Base-by-base conservation (phyloP, 208 protist genomes). In the Trypanosoma boissoni region DNA sequence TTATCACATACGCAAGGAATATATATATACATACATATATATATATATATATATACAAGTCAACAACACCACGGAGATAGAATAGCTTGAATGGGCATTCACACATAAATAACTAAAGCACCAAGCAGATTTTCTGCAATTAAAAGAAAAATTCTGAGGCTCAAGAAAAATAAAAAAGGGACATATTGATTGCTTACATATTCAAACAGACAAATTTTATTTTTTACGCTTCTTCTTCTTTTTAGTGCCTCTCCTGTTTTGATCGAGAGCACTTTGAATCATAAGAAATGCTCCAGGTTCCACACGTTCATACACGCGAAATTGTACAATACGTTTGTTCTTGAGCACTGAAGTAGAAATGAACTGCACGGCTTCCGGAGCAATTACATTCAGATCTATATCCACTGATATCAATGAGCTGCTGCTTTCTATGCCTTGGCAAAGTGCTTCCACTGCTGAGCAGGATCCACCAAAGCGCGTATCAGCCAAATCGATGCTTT, bases 401-500 rank as follows among this genome's bases (percentile, higher is more conserved):
- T 96, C 76, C 16, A 94, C 58, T 1, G 72, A 53, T 24, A 54
- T 76, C 21, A 96, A 49, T 4, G 72, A 71, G 3, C 34, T 52
- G 36, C 72, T 75, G 45, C 58, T 66, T 29, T 92, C 91, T 0
- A 91, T 80, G 7, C 83, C 87, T 27, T 92, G 79, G 44, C 85
- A 86, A n/a, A 96, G 65, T 18, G 68, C 66, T n/a, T 92, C 74
- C 34, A 93, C 57, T 2, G 83, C 78, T 27, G 78, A 62, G 9
- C 43, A 58, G 10, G 68, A 66, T 16, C 60, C 50, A 21, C 82
- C 86, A 49, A 92, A 96, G 10, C 77, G 57, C 6, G 81, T 94
- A 46, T 94, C 87, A 0, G 88, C 81, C 18, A 96, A 49, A 52
- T 96, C 86, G 12, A 96, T 52, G 6, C 81, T 60, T 24, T 80